Conservation (phyloP, 495 filamentous ascomycete species). For the Jackrogersella minutella region DNA sequence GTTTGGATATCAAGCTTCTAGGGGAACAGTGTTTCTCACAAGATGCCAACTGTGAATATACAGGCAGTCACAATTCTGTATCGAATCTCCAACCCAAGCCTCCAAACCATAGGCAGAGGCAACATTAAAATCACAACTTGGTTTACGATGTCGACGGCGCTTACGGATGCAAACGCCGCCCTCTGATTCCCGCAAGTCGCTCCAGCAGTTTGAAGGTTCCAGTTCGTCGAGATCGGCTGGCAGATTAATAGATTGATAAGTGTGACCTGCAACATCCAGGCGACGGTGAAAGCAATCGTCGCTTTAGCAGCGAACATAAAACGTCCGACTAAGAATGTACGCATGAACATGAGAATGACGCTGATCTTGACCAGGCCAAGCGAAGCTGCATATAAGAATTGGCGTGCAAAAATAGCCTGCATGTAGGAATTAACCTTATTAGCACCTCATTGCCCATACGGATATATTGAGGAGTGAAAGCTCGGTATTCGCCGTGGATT, state of each 20-base stretch:
- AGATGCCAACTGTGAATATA: constrained; percentile 48
- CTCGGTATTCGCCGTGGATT: background rate
- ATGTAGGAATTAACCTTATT: background rate
- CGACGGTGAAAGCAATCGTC: constrained; percentile 18
- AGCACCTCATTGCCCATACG: background rate
- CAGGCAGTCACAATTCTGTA: constrained; percentile 45
- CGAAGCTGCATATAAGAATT: constrained; percentile 27
- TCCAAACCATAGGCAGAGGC: constrained; percentile 50
- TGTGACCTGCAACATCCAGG: constrained; percentile 27
- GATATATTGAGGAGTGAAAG: background rate
- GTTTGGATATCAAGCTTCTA: background rate
- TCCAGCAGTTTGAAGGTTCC: background rate
- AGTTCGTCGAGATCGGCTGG: constrained; percentile 27
- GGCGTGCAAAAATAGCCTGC: constrained; percentile 30
- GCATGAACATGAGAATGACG: constrained; percentile 36
- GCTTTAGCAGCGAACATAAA: constrained; percentile 19
- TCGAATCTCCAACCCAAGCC: constrained; percentile 41
- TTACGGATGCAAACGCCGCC: constrained; percentile 17
- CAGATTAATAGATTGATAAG: constrained; percentile 28
- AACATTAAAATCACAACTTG: constrained; percentile 49
- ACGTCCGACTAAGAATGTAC: constrained; percentile 23
- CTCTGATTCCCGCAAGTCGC: constrained; percentile 20
- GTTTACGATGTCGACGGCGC: constrained; percentile 40
- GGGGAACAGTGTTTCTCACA: constrained; percentile 39
- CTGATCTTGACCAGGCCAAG: constrained; percentile 38